These are phyloP conservation scores for Tremella mesenterica DNA, from an alignment of 768 basidiomycete genomes.

Conservation along the genomic window DNA sequence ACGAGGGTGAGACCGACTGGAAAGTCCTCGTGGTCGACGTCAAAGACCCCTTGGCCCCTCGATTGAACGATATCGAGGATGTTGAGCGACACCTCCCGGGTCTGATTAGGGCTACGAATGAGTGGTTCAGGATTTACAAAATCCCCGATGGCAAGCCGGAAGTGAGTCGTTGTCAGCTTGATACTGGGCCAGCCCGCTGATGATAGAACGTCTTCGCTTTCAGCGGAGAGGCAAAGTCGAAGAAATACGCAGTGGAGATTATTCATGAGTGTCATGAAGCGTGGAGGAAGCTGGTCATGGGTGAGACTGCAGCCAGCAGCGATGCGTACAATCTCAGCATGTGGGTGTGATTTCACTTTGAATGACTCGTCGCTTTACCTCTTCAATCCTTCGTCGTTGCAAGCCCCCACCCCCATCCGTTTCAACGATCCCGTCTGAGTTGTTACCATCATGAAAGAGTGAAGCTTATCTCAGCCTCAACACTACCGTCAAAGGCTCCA, in stretches of 20 bases:
- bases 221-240: conserved; percentile 98
- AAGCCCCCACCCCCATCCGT: too few species aligned
- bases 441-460: too few species aligned
- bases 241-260: conserved; percentile 98
- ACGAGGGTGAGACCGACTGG: conserved; percentile 99
- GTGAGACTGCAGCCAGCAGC: conserved; percentile 66
- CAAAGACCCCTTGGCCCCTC: conserved; percentile 85
- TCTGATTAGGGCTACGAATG: conserved; percentile 90
- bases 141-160: conserved; percentile 48
- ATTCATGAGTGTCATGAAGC: conserved; percentile 98
- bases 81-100: conserved; percentile 97
- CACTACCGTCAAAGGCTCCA: conserved; percentile 64
- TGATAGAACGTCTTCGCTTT: conserved; percentile 89
- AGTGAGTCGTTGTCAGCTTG: conserved; percentile 14
- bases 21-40: conserved; percentile 98
- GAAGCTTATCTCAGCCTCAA: conserved; percentile 56
- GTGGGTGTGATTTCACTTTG: conserved; percentile 50
- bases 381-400: too few species aligned
- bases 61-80: conserved; percentile 98
- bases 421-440: neutral
- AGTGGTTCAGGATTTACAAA: conserved; percentile 75
- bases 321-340: conserved; percentile 68
- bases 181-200: neutral
- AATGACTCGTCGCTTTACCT: too few species aligned
- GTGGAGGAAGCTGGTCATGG: conserved; percentile 84